phyloP scores from a whole-genome alignment of 2,329 filamentous ascomycete genomes.

The Colletotrichum horii region DNA sequence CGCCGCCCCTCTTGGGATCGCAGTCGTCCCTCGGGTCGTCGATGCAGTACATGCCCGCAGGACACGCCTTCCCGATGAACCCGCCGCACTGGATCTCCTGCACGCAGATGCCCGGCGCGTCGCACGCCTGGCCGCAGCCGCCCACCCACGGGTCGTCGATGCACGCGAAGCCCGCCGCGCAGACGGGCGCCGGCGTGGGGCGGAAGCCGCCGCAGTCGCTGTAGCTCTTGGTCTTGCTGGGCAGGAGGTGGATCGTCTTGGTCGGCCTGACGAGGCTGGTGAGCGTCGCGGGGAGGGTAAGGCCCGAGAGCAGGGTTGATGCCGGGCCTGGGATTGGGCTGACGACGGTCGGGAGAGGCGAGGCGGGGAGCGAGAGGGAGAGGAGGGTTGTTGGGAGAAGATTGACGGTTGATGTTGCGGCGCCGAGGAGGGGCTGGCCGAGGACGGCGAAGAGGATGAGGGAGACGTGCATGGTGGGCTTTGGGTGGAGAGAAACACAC shows the following conservation, averaged over 20 bases:
- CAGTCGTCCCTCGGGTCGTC: conserved; percentile 31
- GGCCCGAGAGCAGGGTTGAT: neutral
- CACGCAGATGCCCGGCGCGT: conserved; percentile 37
- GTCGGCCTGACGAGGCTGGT: neutral
- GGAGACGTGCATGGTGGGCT: neutral
- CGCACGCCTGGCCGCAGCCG: conserved; percentile 39
- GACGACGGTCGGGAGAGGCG: neutral
- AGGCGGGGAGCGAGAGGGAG: neutral
- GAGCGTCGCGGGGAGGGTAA: neutral
- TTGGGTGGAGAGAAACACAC: neutral
- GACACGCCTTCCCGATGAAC: conserved; percentile 29
- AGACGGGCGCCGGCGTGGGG: conserved; percentile 26
- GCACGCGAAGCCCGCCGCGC: conserved; percentile 30
- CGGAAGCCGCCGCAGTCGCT: conserved; percentile 35
- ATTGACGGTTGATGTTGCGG: neutral
- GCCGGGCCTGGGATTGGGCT: neutral
- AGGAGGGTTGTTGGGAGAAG: neutral
- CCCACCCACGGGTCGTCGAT: conserved; percentile 36
- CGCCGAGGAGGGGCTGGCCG: neutral
- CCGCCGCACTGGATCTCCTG: conserved; percentile 28
- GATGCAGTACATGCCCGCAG: conserved; percentile 29
- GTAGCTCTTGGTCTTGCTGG: conserved; percentile 26
- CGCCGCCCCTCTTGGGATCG: conserved; percentile 30
- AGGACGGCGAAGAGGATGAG: neutral
- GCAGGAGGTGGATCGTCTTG: neutral